A percentile compares a stretch with the other conserved stretches of the same genome.
Evolutionary conservation across 2,329 filamentous ascomycete genomes (phyloP).

Genomic region (Pestalotiopsis fici): DNA sequence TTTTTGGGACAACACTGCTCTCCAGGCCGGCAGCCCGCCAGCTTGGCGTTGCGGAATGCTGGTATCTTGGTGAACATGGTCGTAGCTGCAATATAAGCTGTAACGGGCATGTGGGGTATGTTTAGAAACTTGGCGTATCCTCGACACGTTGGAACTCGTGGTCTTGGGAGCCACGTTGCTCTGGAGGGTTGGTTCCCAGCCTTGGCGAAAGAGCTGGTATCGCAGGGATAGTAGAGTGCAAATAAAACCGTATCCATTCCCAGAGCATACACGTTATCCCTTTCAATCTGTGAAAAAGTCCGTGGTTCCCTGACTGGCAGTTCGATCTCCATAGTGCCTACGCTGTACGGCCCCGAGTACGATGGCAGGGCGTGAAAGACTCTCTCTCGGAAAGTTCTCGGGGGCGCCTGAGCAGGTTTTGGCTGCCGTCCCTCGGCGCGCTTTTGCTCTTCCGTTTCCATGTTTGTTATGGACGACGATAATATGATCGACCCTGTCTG

Average conservation of each 20-base stretch:
- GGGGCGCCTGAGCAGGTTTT: constrained; percentile 13
- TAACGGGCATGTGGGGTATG: constrained; percentile 46
- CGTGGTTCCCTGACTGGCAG: constrained; percentile 51
- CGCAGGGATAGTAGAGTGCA: constrained; percentile 66
- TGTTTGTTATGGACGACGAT: not conserved
- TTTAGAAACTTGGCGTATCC: constrained; percentile 65
- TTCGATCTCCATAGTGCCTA: constrained; percentile 69
- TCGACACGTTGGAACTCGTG: constrained; percentile 54
- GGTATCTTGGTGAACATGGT: constrained; percentile 67
- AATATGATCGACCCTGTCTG: not conserved
- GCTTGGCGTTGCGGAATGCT: constrained; percentile 60
- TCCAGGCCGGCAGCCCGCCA: constrained; percentile 56
- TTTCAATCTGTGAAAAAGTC: constrained; percentile 40
- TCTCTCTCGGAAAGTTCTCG: constrained; percentile 31
- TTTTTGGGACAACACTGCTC: constrained; percentile 23
- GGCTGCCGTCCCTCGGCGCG: not conserved
- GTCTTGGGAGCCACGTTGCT: constrained; percentile 63
- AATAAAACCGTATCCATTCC: constrained; percentile 60
- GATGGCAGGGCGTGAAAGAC: constrained; percentile 53
- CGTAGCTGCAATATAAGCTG: constrained; percentile 56
- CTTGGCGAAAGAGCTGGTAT: constrained; percentile 37
- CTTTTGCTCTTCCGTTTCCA: not conserved
- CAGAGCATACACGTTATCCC: constrained; percentile 38
- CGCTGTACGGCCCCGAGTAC: constrained; percentile 66
- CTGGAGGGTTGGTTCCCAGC: constrained; percentile 47